Percentiles rank a stretch among this genome's conserved stretches.
Conservation (phyloP, 306 rosid species). For the Mimosa pudica region DNA sequence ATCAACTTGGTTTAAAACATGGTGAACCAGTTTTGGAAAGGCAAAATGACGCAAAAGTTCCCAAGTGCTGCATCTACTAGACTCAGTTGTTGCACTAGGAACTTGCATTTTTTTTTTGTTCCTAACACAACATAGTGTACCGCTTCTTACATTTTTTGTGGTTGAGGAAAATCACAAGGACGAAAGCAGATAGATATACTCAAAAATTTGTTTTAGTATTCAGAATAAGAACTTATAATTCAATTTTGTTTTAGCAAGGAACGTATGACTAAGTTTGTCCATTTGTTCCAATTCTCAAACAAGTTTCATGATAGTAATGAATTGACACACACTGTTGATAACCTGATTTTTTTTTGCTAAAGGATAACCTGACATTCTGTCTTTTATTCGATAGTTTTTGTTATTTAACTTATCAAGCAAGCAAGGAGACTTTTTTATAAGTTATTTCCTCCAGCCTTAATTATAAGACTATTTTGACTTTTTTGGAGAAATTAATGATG, state of each 20-base stretch:
- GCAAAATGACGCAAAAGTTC: slow-evolving; percentile 13
- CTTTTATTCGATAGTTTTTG: neutral
- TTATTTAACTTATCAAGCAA: neutral
- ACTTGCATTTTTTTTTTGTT: slow-evolving; percentile 25
- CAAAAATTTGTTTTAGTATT: neutral
- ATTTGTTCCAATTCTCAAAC: no score
- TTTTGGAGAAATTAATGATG: no score
- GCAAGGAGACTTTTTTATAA: neutral
- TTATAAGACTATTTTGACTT: no score
- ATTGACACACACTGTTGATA: neutral
- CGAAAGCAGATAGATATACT: neutral
- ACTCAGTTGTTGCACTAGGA: slow-evolving; percentile 29
- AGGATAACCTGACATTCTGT: neutral
- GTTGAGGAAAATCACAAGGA: slow-evolving; percentile 20
- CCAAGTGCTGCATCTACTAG: slow-evolving; percentile 26
- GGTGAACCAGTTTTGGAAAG: slow-evolving; percentile 34
- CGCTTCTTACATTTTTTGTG: neutral
- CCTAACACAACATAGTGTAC: neutral
- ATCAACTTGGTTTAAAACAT: slow-evolving; percentile 62
- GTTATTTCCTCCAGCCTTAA: no score
- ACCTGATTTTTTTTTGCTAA: no score
- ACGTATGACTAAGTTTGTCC: neutral
- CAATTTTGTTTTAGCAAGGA: neutral
- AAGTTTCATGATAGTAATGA: neutral
- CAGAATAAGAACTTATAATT: neutral